phyloP scores from a whole-genome alignment of 768 basidiomycete genomes.

The Lentinula raphanica region DNA sequence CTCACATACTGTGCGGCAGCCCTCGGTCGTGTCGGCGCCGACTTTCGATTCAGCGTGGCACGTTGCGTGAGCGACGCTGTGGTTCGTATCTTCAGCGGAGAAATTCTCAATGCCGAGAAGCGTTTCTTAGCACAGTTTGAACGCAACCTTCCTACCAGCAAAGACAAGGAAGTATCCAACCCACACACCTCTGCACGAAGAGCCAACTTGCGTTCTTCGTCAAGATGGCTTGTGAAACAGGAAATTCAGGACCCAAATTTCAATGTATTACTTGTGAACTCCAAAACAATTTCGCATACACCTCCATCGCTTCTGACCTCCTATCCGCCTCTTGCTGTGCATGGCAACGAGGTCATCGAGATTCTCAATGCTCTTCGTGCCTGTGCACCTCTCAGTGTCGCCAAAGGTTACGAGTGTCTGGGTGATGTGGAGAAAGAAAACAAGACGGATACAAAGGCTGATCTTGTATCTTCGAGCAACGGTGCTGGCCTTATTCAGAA shows the following conservation, averaged over 20 bases:
- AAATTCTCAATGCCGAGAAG: conserved; percentile 38
- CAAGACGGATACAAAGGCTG: neutral
- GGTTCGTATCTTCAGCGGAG: conserved; percentile 45
- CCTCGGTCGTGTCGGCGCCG: conserved; percentile 87
- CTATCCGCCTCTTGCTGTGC: conserved; percentile 70
- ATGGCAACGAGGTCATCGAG: conserved; percentile 67
- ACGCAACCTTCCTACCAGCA: conserved; percentile 10
- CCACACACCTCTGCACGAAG: conserved; percentile 12
- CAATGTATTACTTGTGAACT: conserved; percentile 10
- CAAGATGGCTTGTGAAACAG: conserved; percentile 19
- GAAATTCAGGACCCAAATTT: conserved; percentile 5
- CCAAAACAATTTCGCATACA: conserved; percentile 43
- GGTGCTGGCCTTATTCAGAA: conserved; percentile 31
- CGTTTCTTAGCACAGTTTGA: conserved; percentile 28
- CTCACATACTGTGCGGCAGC: conserved; percentile 90
- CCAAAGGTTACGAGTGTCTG: neutral
- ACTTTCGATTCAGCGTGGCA: conserved; percentile 70
- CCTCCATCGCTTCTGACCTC: conserved; percentile 69
- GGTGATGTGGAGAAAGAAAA: neutral
- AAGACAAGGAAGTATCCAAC: conserved; percentile 24
- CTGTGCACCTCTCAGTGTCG: conserved; percentile 64
- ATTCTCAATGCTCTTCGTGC: conserved; percentile 78
- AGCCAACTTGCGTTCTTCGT: conserved; percentile 30
- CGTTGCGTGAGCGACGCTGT: conserved; percentile 67
- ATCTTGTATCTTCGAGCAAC: neutral